Evolutionary conservation across 1,284 basidiomycete species (phyloP), one percentile per base, ranked within the genome.

Genomic region (Irpex lacteus): DNA sequence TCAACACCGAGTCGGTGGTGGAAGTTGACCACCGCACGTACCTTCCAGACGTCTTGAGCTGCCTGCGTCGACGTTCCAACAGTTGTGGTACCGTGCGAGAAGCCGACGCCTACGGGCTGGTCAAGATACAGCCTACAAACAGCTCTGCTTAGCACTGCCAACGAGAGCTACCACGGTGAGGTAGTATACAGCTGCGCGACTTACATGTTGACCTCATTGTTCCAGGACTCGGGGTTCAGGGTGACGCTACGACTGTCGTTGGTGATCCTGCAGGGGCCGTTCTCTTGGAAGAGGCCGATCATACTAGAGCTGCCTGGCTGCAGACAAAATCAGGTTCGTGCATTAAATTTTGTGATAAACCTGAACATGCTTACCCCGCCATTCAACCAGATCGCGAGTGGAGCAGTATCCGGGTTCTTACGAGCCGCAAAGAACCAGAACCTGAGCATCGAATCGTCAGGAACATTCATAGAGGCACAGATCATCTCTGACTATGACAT

Each of bases 371-470:
- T 26, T 26, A 88, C 85, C 5, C 86, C 86, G 54, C 86, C 87
- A 70, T 88, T 88, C 65, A 89, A 82, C 87, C 87, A 89, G 54
- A 88, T 77, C 11, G 83, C 78, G 36, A 89, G 75, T 37, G 88
- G 86, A 2, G 86, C 86, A 2, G 77, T 82, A 26, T 81, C 79
- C 0, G 85, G 79, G 67, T 83, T 82, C 57, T 83, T 82, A 40
- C 87, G 82, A 1, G 88, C 81, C 44, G 79, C 86, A 67, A 90
- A 90, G 74, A 86, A 89, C 87, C 87, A 89, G 73, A 89, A 89
- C 81, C 84, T 87, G 65, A 52, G 47, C 60, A 59, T 55, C 8
- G 70, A 64, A 1, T 15, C 19, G 37, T 54, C 40, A 64, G 11
- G 60, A 26, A 8, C 18, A 37, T 44, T 63, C 18, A 61, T 44